Conservation (phyloP, 176 grass and related monocot species). For the Pharus latifolius region DNA sequence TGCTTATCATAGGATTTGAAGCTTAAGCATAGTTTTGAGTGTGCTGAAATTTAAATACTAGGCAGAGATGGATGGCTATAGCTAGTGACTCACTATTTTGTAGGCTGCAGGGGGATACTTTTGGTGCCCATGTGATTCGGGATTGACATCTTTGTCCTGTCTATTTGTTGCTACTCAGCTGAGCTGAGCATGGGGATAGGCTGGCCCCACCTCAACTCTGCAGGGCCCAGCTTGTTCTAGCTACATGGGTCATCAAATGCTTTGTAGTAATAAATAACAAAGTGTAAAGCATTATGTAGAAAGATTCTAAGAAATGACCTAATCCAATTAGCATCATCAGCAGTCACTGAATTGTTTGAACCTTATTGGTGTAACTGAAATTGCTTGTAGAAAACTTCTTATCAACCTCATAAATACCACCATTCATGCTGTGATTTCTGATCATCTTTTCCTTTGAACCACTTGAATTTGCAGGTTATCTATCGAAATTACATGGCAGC, state of each 20-base stretch:
- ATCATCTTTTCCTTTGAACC: constrained; percentile 1
- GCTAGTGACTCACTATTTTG: not conserved
- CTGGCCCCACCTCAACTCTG: constrained; percentile 10
- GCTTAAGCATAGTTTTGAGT: not conserved
- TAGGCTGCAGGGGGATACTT: not conserved
- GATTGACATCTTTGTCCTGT: not conserved
- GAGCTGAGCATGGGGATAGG: constrained; percentile 6
- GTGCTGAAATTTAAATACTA: not conserved
- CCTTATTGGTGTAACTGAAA: not conserved
- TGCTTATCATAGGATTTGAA: not conserved
- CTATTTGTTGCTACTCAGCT: not conserved
- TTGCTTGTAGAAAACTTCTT: too few species aligned
- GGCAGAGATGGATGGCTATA: not conserved
- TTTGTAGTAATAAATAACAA: not conserved
- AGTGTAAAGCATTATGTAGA: not conserved
- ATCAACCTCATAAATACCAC: not conserved
- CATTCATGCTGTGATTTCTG: not conserved
- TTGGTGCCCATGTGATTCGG: not conserved
- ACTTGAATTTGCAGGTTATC: constrained; percentile 44
- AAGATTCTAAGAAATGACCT: not conserved
- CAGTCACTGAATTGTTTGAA: not conserved
- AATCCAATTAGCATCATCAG: not conserved
- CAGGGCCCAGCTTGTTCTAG: not conserved
- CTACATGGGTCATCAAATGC: not conserved
- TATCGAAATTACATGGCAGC: constrained; percentile 64